A percentile compares a stretch with the other conserved stretches of the same genome.
phyloP scores from a whole-genome alignment of 2,329 filamentous ascomycete genomes.

The Pyrenophora teres region DNA sequence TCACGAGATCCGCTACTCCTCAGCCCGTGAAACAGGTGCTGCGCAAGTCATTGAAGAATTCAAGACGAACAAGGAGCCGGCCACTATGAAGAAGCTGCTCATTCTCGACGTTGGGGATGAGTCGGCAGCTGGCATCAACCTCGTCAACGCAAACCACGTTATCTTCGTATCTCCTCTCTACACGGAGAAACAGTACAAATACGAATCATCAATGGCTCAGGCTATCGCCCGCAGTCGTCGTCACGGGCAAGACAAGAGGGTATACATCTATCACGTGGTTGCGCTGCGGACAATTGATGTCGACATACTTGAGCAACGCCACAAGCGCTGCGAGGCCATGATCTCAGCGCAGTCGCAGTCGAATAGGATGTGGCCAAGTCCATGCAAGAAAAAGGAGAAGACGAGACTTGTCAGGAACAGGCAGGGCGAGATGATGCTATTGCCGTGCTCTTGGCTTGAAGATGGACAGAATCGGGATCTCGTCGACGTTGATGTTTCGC shows the following conservation, averaged over 20 bases:
- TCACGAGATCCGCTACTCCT: constrained; percentile 22
- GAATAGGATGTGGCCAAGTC: constrained; percentile 7
- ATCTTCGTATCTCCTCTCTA: constrained; percentile 26
- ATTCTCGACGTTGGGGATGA: constrained; percentile 62
- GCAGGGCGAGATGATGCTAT: constrained; percentile 25
- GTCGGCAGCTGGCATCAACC: constrained; percentile 64
- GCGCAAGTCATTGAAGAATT: constrained; percentile 35
- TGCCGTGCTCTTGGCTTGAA: constrained; percentile 34
- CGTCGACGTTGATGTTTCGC: constrained; percentile 18
- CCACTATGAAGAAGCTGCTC: constrained; percentile 54
- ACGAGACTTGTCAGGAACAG: constrained; percentile 27
- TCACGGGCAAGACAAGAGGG: constrained; percentile 61
- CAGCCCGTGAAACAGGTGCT: constrained; percentile 14
- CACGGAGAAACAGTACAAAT: constrained; percentile 56
- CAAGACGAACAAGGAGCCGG: constrained; percentile 28
- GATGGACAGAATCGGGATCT: constrained; percentile 13
- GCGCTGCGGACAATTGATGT: constrained; percentile 71
- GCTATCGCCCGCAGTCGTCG: constrained; percentile 65
- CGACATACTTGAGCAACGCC: constrained; percentile 53
- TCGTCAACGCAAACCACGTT: no score
- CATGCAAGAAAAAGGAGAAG: constrained; percentile 17
- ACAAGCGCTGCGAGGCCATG: constrained; percentile 39
- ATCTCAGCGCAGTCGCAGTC: not conserved
- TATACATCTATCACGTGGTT: constrained; percentile 72
- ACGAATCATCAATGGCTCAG: constrained; percentile 64